A percentile compares a stretch with the other conserved stretches of the same genome.
Conservation (phyloP, 2,329 filamentous ascomycete species). For the Paecilomyces sp. region DNA sequence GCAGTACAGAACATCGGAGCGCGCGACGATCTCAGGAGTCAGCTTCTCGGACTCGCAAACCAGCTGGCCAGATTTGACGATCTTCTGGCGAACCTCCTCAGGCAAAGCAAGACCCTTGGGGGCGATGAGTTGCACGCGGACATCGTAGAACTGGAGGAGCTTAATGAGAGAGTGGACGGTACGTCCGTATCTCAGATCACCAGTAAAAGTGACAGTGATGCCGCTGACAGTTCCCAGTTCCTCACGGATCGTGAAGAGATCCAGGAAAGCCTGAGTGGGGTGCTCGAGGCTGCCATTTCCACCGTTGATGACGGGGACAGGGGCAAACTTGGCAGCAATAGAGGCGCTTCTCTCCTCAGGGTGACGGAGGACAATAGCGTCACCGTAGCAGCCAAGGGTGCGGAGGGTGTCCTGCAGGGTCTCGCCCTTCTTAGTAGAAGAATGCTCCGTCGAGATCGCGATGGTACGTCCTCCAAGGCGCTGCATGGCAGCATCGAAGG, state of each 20-base stretch:
- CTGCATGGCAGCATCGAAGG: slow-evolving; percentile 98
- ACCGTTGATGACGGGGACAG: slow-evolving; percentile 91
- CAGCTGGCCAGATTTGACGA: slow-evolving; percentile 69
- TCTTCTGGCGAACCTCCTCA: slow-evolving; percentile 61
- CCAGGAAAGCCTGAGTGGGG: slow-evolving; percentile 93
- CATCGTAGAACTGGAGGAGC: slow-evolving; percentile 90
- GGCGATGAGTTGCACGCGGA: slow-evolving; percentile 84
- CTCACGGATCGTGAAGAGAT: slow-evolving; percentile 97
- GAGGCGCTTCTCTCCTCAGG: slow-evolving; percentile 75
- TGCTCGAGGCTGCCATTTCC: slow-evolving; percentile 95
- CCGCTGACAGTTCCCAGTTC: slow-evolving; percentile 93
- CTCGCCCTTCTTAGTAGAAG: slow-evolving; percentile 91
- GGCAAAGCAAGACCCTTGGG: slow-evolving; percentile 75
- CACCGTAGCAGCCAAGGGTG: slow-evolving; percentile 87
- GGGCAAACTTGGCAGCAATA: slow-evolving; percentile 76
- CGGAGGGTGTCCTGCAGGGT: slow-evolving; percentile 87
- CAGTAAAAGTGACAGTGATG: slow-evolving; percentile 90
- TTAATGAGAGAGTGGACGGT: slow-evolving; percentile 94
- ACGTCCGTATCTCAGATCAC: slow-evolving; percentile 86
- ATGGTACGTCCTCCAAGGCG: slow-evolving; percentile 85
- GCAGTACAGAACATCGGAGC: slow-evolving; percentile 91
- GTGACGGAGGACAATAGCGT: slow-evolving; percentile 93
- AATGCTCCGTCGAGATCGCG: slow-evolving; percentile 71
- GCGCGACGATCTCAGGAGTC: slow-evolving; percentile 77
- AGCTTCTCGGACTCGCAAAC: slow-evolving; percentile 67